Evolutionary conservation across 2,329 filamentous ascomycete genomes (phyloP).

Genomic region (Fusarium liriodendri): DNA sequence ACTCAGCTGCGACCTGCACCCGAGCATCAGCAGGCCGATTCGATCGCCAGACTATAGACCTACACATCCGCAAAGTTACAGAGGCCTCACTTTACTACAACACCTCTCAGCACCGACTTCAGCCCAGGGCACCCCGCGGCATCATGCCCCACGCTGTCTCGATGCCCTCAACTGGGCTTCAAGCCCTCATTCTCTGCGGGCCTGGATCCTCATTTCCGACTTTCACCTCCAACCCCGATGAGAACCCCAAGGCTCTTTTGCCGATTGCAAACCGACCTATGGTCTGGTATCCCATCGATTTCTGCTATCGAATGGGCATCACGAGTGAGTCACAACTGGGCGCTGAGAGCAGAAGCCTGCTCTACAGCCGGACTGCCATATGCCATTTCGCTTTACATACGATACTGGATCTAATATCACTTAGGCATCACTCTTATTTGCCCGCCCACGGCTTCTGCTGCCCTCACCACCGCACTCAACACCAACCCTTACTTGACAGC

Average conservation of each 20-base stretch:
- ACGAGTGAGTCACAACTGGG: conserved; percentile 64
- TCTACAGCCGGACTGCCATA: not conserved
- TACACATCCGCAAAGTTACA: not conserved
- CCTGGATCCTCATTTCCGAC: conserved; percentile 85
- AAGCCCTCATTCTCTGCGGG: conserved; percentile 85
- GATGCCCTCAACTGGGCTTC: conserved; percentile 80
- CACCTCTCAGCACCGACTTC: conserved; percentile 1
- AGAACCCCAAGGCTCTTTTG: conserved; percentile 84
- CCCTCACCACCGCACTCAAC: conserved; percentile 76
- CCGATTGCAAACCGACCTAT: conserved; percentile 88
- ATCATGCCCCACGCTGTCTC: conserved; percentile 80
- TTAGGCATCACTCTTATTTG: conserved; percentile 73
- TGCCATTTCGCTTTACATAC: not conserved
- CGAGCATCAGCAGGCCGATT: conserved; percentile 3
- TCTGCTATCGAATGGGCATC: conserved; percentile 84
- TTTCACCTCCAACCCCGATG: conserved; percentile 82
- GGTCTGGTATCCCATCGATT: conserved; percentile 91
- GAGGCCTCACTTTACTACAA: not conserved
- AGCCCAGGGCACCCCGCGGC: conserved; percentile 20
- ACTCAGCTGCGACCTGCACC: conserved; percentile 20
- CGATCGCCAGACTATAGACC: not conserved
- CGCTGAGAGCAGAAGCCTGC: not conserved
- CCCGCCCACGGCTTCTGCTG: conserved; percentile 72
- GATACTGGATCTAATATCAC: conserved; percentile 33
- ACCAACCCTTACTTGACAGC: conserved; percentile 83